phyloP scores from a whole-genome alignment of 1,139 yeast genomes.

The Wickerhamiella pararugosa region DNA sequence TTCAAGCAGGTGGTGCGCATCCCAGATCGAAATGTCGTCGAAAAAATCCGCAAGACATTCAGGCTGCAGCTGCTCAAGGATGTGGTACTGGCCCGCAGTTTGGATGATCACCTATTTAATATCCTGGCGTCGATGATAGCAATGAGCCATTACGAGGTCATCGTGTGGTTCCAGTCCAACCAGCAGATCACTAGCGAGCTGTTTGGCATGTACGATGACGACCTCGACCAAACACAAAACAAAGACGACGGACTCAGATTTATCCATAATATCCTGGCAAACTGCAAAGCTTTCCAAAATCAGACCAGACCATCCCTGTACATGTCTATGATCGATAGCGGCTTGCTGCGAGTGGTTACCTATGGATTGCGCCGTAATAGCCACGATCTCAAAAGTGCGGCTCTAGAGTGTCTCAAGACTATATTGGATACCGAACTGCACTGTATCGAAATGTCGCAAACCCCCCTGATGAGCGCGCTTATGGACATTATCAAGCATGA shows the following conservation, averaged over 20 bases:
- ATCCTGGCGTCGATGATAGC: conserved; percentile 52
- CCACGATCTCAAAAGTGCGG: conserved; percentile 45
- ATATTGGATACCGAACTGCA: conserved; percentile 76
- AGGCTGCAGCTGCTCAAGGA: conserved; percentile 70
- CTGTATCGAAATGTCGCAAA: conserved; percentile 30
- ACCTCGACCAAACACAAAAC: conserved; percentile 4
- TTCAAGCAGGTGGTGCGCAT: conserved; percentile 65
- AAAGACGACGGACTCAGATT: conserved; percentile 60
- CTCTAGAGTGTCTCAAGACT: conserved; percentile 68
- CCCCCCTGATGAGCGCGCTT: conserved; percentile 41
- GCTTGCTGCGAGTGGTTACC: conserved; percentile 53
- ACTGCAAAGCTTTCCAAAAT: conserved; percentile 55
- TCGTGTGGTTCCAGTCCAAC: conserved; percentile 48
- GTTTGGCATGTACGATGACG: conserved; percentile 38
- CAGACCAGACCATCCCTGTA: conserved; percentile 54
- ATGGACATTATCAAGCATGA: conserved; percentile 47
- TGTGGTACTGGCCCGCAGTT: conserved; percentile 61
- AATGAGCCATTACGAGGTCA: conserved; percentile 53
- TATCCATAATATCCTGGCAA: conserved; percentile 64
- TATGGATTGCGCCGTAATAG: conserved; percentile 50
- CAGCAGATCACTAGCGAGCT: conserved; percentile 34
- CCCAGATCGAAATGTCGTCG: conserved; percentile 33
- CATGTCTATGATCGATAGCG: conserved; percentile 46
- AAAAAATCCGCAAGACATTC: conserved; percentile 56
- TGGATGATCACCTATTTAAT: conserved; percentile 67